Base-by-base conservation (phyloP, 2,329 filamentous ascomycete species). In the Cercospora sp. region DNA sequence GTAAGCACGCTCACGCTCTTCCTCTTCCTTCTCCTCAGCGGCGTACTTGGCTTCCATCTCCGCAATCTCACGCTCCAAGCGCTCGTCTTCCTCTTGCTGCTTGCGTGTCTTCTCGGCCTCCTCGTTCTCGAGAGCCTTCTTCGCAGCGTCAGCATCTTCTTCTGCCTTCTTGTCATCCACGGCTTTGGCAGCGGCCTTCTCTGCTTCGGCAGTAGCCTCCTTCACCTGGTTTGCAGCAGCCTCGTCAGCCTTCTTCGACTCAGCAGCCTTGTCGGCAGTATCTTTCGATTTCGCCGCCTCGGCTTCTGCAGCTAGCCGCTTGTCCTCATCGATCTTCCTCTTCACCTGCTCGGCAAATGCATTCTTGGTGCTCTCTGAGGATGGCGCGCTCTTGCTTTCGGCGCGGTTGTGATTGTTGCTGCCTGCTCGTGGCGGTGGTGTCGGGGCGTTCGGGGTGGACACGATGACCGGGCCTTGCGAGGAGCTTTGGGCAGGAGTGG, bases 321-420 rank as follows among this genome's bases (percentile, higher is more conserved):
- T 78, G 60, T 80, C 76, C 74, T 77, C 77, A 60, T 81, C 80
- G 26, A 83, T 75, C 57, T 82, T 78, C 68, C 80, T 77, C 77
- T 85, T 86, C 77, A 97, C 90, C 78, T 92, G 90, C 78, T 91
- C 89, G 79, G 91, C 90, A 71, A 85, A 85, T 12, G 82, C 82
- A 28, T 77, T 78, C 74, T 83, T 82, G 71, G 92, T 92, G 81
- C 97, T 91, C 78, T 94, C 80, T 13, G 74, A 91, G 40, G 88
- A 87, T 1, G 90, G 90, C 85, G 95, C 95, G 26, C 84, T 84
- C 76, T 84, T 86, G 80, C 90, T 94, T 62, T 96, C 92, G 16
- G 88, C 85, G 51, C 92, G 90, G 64, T 81, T 82, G 74, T 95
- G 91, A 20, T 90, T 85, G 36, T 81, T 87, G 73, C 88, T 93